Evolutionary conservation across 352 stramenopile genomes (phyloP), one percentile per base, ranked within the genome.

Genomic region (Thalassiosira livingstoniorum): DNA sequence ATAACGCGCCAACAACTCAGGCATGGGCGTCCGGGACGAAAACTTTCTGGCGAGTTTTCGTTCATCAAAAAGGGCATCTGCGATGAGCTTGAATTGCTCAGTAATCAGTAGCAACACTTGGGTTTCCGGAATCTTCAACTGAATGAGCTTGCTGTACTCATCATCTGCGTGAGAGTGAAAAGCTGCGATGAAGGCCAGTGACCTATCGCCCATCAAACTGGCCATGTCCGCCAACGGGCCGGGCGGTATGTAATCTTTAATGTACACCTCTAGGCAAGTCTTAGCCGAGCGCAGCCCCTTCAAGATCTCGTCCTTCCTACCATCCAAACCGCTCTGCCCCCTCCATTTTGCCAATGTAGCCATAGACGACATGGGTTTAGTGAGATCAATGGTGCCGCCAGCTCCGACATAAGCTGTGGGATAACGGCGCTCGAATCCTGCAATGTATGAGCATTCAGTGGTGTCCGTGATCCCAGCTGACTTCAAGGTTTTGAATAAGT

Each of bases 111-210:
- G 15, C 39, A 72, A 27, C 21, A 13, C 25, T 23, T 72, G 23
- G 1, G 58, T 29, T 21, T 37, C 63, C 27, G 39, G 21, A 18
- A 72, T 72, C 3, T 37, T 18, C n/a, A 72, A 2, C 23, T 58
- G 10, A 18, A 13, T 45, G 1, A 72, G 23, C 7, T 60, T 34
- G 21, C 1, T n/a, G 0, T 42, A 7, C 27, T 72, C 63, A 0
- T 55, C 42, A 21, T 72, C 63, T 5, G 60, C 34, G 42, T 72
- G 63, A 4, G 21, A 11, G 27, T 25, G 21, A 27, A 58, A 27
- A 5, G 11, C 11, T 10, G 7, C 27, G 47, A 51, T 13, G 4
- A 2, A 66, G 4, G 2, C 29, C 4, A 66, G 4, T 4, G 58
- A 47, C 4, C 3, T 11, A 7, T 58, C 23, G 27, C 34, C 53